Base-by-base conservation (phyloP, 805 yeast species). In the Ogataea nakhonphanomensis region DNA sequence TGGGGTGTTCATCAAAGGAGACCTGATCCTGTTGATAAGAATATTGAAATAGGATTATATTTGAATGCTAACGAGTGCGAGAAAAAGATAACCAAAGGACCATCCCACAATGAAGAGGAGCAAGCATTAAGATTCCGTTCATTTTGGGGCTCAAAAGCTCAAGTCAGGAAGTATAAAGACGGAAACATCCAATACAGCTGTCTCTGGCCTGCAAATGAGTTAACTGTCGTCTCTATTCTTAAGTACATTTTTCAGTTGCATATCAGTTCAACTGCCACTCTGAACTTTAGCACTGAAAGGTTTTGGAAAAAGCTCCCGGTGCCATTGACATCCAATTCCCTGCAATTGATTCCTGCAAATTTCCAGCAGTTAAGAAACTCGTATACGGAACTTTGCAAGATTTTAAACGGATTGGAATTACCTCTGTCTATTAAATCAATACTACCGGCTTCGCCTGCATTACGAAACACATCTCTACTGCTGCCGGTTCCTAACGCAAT, bases 111-210 rank as follows among this genome's bases (percentile, higher is more conserved):
- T 28, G 84, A 78, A 24, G 66, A 67, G 30, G 79, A 72, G 11
- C 77, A 66, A 21, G 76, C 81, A n/a, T 66, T 74, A 6, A 70
- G 73, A 39, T 93, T 93, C 67, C 77, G 84, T 50, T 66, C 76
- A 5, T 90, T 93, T 57, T 93, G 99, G 99, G 97, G 97, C 8
- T 57, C 74, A 8, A 82, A 78, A 49, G 79, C 95, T 0, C 86
- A 93, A 10, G 70, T 93, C 41, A 79, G 99, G 69, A 78, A 93
- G 59, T 93, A 91, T 67, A 89, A 86, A 57, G 96, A 93, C 63
- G 97, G 97, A 27, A 71, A 83, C 4, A 89, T 93, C 44, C 81
- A 79, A 46, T 95, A 93, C 63, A 85, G 95, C 59, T 95, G 93
- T 41, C 83, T 89, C 23, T 93, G 98, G 98, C 63, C 68, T 5